Conservation (phyloP, 495 filamentous ascomycete genomes). For the Penicillium crystallinum region DNA sequence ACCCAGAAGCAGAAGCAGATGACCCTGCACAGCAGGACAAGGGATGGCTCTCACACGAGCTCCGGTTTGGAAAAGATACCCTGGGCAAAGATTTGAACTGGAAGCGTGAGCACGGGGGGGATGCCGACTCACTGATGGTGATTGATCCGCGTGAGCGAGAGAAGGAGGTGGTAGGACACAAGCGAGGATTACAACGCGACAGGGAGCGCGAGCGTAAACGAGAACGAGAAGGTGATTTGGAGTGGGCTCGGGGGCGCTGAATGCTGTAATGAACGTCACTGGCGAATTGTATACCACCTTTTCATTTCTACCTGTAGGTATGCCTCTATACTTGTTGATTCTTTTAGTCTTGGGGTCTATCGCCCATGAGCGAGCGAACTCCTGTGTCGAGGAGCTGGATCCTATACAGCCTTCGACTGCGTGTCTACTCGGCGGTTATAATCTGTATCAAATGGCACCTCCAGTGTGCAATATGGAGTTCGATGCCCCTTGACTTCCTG, state of each 20-base stretch:
- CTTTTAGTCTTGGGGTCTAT: too few species aligned
- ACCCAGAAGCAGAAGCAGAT: slow-evolving; percentile 20
- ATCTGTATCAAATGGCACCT: too few species aligned
- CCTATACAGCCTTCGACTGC: too few species aligned
- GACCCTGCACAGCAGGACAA: slow-evolving; percentile 58
- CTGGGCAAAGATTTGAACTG: slow-evolving; percentile 88
- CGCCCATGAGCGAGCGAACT: too few species aligned
- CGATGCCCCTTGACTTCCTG: too few species aligned
- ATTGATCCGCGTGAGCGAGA: slow-evolving; percentile 91
- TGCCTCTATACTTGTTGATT: too few species aligned
- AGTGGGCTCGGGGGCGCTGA: slow-evolving; percentile 28
- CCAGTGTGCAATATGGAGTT: too few species aligned
- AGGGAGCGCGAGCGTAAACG: slow-evolving; percentile 38
- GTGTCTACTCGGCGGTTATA: too few species aligned
- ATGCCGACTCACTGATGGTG: slow-evolving; percentile 83
- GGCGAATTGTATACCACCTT: too few species aligned
- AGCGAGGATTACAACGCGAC: slow-evolving; percentile 33
- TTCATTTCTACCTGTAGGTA: too few species aligned
- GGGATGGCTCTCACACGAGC: slow-evolving; percentile 61
- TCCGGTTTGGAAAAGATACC: slow-evolving; percentile 84
- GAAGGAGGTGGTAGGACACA: slow-evolving; percentile 49
- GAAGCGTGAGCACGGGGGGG: slow-evolving; percentile 80
- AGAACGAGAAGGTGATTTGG: slow-evolving; percentile 30
- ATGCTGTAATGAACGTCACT: not conserved
- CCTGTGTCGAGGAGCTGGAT: too few species aligned